Base-by-base conservation (phyloP, 176 grass and related monocot species). In the Miscanthus lutarioriparius region DNA sequence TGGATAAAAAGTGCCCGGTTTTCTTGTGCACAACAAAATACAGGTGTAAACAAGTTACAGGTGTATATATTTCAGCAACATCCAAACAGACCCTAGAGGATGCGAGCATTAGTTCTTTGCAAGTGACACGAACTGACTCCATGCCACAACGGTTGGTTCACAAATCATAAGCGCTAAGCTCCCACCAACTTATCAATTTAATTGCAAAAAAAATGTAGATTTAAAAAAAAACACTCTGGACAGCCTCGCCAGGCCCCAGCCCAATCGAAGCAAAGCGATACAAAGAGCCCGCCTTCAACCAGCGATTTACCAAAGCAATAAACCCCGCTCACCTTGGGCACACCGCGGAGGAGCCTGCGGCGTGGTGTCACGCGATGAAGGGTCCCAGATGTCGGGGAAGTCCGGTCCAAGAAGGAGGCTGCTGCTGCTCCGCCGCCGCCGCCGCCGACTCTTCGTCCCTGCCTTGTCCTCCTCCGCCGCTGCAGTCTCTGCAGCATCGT, bases 351-450 rank as follows among this genome's bases (percentile, higher is more conserved):
- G 15, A 28, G 41, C 53, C 70, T 48, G 27, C 25, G 8, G 38
- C 12, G 62, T 12, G 36, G 72, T 20, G 35, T 26, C 13, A 44
- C 26, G 71, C 23, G 23, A 48, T 1, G 36, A 36, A 3, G 53
- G 47, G 72, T 44, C 30, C 96, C 96, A 98, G 25, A 85, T 87
- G 83, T 98, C 93, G n/a, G 85, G 78, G 77, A 95, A 75, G 35
- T 98, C 93, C 13, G 89, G 74, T 71, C 96, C 96, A 40, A 98
- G 93, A 44, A 98, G 85, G 83, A 69, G 74, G 81, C 30, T 35
- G 76, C 75, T 88, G 20, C 69, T 89, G 70, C 81, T 89, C 54
- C 76, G 32, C 39, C 53, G 66, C 49, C 86, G 79, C 65, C 75
- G 40, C 20, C 43, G 40, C 5, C 13, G 23, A 2, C 27, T 78